Conservation (phyloP, 2,329 filamentous ascomycete species). For the Microdochium paspali region DNA sequence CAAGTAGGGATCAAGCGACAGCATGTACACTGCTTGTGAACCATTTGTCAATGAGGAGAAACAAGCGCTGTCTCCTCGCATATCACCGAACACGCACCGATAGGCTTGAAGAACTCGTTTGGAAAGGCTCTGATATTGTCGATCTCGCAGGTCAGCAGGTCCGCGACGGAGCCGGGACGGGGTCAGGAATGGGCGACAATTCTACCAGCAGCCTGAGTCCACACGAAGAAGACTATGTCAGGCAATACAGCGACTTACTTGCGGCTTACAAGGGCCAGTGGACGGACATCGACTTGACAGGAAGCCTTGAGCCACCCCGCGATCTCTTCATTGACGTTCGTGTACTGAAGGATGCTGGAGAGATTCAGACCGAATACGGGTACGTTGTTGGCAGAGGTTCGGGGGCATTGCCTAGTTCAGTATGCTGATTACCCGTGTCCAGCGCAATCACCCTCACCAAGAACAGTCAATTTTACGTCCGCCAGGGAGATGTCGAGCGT, state of each 20-base stretch:
- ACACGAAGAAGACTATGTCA: slow-evolving; percentile 92
- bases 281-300: slow-evolving; percentile 95
- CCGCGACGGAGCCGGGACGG: slow-evolving; percentile 24
- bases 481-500: slow-evolving; percentile 90
- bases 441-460: slow-evolving; percentile 94
- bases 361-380: slow-evolving; percentile 99
- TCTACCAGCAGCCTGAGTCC: slow-evolving; percentile 75
- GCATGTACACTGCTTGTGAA: slow-evolving; percentile 87
- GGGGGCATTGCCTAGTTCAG: background rate
- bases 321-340: slow-evolving; percentile 96
- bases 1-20: slow-evolving; percentile 68
- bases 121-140: slow-evolving; percentile 77
- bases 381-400: slow-evolving; percentile 31
- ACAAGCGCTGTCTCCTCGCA: slow-evolving; percentile 89
- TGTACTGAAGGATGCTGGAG: slow-evolving; percentile 91
- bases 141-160: slow-evolving; percentile 56
- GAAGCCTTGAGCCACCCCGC: slow-evolving; percentile 84
- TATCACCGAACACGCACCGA: slow-evolving; percentile 88
- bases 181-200: slow-evolving; percentile 29
- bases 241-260: slow-evolving; percentile 82
- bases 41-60: slow-evolving; percentile 88
- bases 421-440: slow-evolving; percentile 13
- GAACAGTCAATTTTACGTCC: slow-evolving; percentile 96
- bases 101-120: slow-evolving; percentile 88
- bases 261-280: slow-evolving; percentile 97